A percentile compares a stretch with the other conserved stretches of the same genome.
Conservation (phyloP, 1,284 basidiomycete genomes). For the Fomitiporia mediterranea region DNA sequence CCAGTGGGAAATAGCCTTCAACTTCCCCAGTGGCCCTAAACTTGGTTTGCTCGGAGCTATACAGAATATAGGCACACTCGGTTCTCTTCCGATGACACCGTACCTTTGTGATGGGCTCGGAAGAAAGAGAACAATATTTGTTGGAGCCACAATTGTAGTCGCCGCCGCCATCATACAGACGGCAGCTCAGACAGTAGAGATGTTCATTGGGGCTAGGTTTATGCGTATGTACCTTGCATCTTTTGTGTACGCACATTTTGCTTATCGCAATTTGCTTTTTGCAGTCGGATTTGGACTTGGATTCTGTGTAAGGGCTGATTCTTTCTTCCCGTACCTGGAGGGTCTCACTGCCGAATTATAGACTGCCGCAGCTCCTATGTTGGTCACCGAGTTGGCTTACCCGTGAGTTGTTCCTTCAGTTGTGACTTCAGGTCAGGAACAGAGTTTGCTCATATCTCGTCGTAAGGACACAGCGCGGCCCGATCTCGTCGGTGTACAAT, state of each 20-base stretch:
- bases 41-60: slow-evolving; percentile 25
- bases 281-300: slow-evolving; percentile 53
- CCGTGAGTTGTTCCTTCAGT: slow-evolving; percentile 28
- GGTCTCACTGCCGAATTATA: background rate
- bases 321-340: background rate
- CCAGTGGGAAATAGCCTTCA: slow-evolving; percentile 31
- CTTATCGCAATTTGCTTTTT: slow-evolving; percentile 32
- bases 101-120: slow-evolving; percentile 30
- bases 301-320: slow-evolving; percentile 36
- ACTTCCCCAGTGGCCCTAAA: slow-evolving; percentile 20
- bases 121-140: slow-evolving; percentile 27
- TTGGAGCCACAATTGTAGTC: slow-evolving; percentile 28
- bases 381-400: slow-evolving; percentile 53
- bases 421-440: background rate
- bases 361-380: slow-evolving; percentile 40
- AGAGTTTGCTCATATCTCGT: background rate
- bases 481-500: slow-evolving; percentile 51
- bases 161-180: slow-evolving; percentile 28
- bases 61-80: slow-evolving; percentile 29
- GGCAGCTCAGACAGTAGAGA: slow-evolving; percentile 28
- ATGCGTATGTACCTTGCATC: slow-evolving; percentile 8
- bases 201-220: slow-evolving; percentile 31
- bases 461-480: slow-evolving; percentile 40
- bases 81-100: slow-evolving; percentile 27
- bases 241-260: background rate